Conservation (phyloP, 805 yeast genomes). For the Yamadazyma phyllophila region DNA sequence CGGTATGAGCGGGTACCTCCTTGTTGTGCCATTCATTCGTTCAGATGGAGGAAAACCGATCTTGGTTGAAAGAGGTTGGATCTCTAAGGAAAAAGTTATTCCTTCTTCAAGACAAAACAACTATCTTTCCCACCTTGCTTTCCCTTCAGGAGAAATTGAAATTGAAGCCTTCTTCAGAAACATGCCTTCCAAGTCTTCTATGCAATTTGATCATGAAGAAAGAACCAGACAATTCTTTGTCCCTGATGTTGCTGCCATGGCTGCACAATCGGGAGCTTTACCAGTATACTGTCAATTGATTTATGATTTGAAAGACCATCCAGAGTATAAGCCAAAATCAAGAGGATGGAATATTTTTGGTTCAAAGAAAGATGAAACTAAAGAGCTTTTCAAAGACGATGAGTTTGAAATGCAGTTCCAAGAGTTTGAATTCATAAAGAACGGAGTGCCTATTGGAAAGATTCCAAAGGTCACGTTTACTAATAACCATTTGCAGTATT, state of each 20-base stretch:
- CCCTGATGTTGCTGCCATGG: conserved; percentile 82
- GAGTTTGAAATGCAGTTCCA: conserved; percentile 40
- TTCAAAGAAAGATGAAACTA: conserved; percentile 8
- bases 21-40: conserved; percentile 80
- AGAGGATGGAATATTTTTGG: neutral
- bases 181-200: conserved; percentile 59
- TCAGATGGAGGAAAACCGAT: conserved; percentile 73
- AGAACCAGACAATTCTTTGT: conserved; percentile 72
- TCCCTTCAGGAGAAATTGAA: conserved; percentile 71
- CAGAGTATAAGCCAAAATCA: conserved; percentile 37
- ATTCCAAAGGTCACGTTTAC: conserved; percentile 76
- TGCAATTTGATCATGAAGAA: conserved; percentile 67
- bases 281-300: conserved; percentile 78
- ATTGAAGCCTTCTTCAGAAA: conserved; percentile 72
- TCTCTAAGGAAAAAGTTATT: conserved; percentile 61
- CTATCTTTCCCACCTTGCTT: conserved; percentile 62
- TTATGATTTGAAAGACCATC: conserved; percentile 63
- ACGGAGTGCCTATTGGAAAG: conserved; percentile 91
- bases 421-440: conserved; percentile 56
- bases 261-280: conserved; percentile 58
- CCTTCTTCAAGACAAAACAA: conserved; percentile 49
- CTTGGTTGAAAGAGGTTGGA: conserved; percentile 90
- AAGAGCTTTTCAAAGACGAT: conserved; percentile 10
- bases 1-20: conserved; percentile 66
- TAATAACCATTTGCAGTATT: conserved; percentile 88